Percentiles rank a stretch among this genome's conserved stretches.
These are phyloP conservation scores for Amphicarpaea edgeworthii DNA, from an alignment of 306 rosid species.

Conservation along the genomic window DNA sequence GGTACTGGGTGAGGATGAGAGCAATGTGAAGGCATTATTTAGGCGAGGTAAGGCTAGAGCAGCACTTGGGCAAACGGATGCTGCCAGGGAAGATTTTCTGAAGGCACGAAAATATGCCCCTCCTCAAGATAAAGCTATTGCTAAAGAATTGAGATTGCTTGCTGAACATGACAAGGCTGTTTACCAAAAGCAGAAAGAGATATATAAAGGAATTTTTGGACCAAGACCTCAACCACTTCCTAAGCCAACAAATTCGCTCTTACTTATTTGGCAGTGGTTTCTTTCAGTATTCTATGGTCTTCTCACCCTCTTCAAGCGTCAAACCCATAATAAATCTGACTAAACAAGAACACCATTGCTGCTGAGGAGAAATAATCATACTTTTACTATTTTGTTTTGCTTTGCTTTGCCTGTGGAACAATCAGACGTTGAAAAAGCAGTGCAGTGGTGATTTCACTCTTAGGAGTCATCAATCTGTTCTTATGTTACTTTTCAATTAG, in stretches of 20 bases:
- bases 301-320: slow-evolving; percentile 57
- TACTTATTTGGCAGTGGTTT: slow-evolving; percentile 73
- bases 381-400: slow-evolving; percentile 13
- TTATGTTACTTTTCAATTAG: slow-evolving; percentile 9
- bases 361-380: background rate
- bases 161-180: slow-evolving; percentile 84
- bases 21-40: slow-evolving; percentile 83
- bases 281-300: slow-evolving; percentile 65
- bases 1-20: slow-evolving; percentile 92
- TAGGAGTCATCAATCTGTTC: background rate
- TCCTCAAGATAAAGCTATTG: slow-evolving; percentile 83
- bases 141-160: slow-evolving; percentile 74
- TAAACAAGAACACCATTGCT: slow-evolving; percentile 41
- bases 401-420: slow-evolving; percentile 25
- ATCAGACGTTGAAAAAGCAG: slow-evolving; percentile 4
- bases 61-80: slow-evolving; percentile 89
- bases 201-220: slow-evolving; percentile 92
- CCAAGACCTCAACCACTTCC: slow-evolving; percentile 78
- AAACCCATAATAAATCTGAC: slow-evolving; percentile 61
- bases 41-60: slow-evolving; percentile 92
- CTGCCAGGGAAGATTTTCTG: slow-evolving; percentile 80
- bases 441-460: slow-evolving; percentile 15
- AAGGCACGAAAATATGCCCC: slow-evolving; percentile 75
- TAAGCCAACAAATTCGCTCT: slow-evolving; percentile 55
- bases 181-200: slow-evolving; percentile 93